Percentiles rank a stretch among this genome's conserved stretches.
Evolutionary conservation across 768 basidiomycete genomes (phyloP).

Genomic region (Panus rudis): DNA sequence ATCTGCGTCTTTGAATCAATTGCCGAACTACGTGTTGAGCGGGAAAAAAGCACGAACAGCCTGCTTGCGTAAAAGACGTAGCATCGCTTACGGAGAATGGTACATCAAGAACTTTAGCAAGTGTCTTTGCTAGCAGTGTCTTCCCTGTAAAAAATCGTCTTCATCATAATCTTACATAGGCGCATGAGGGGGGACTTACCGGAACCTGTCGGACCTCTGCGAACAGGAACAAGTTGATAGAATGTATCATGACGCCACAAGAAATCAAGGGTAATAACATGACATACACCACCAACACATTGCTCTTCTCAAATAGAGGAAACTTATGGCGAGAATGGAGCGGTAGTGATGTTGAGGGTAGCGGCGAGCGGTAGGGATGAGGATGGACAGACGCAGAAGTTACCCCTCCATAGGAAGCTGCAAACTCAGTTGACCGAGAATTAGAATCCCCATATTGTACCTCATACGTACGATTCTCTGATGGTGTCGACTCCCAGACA

Average conservation of each 20-base stretch:
- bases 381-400: conserved; percentile 59
- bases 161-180: background rate
- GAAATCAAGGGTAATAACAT: conserved; percentile 10
- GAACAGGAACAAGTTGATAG: background rate
- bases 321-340: conserved; percentile 36
- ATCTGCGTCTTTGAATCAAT: conserved; percentile 39
- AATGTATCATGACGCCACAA: background rate
- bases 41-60: conserved; percentile 47
- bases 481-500: conserved; percentile 20
- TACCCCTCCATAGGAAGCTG: conserved; percentile 26
- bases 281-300: conserved; percentile 83
- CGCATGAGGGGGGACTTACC: conserved; percentile 33
- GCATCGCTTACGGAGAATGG: conserved; percentile 94
- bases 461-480: conserved; percentile 22
- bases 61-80: conserved; percentile 88
- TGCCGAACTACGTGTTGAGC: background rate
- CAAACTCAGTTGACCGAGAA: too few species aligned
- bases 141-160: conserved; percentile 50
- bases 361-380: conserved; percentile 34
- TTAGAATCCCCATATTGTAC: background rate
- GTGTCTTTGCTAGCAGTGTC: conserved; percentile 81
- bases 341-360: conserved; percentile 19
- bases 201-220: conserved; percentile 79
- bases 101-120: conserved; percentile 88
- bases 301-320: conserved; percentile 88